These are phyloP conservation scores for Xylaria scruposa DNA, from an alignment of 495 filamentous ascomycete genomes.

Conservation along the genomic window DNA sequence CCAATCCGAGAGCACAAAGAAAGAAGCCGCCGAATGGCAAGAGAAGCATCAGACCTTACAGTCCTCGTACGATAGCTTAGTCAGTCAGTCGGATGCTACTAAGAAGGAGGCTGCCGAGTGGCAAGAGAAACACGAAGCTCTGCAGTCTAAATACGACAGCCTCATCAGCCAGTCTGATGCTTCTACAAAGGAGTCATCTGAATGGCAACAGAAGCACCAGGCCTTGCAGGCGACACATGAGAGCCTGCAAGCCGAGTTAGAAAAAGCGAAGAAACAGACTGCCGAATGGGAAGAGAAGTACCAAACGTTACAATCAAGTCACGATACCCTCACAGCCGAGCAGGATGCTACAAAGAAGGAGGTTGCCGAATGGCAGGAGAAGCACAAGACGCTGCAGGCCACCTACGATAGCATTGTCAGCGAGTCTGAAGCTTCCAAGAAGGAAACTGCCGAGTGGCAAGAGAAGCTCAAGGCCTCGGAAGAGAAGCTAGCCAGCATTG, in stretches of 20 bases:
- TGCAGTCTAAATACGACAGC: slow-evolving; percentile 22
- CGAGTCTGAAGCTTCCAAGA: slow-evolving; percentile 6
- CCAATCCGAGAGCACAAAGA: slow-evolving; percentile 8
- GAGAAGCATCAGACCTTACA: slow-evolving; percentile 24
- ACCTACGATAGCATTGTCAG: slow-evolving; percentile 4
- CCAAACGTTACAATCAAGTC: slow-evolving; percentile 6
- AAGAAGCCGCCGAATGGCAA: slow-evolving; percentile 23
- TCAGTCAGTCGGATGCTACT: slow-evolving; percentile 12
- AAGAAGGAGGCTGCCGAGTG: slow-evolving; percentile 21
- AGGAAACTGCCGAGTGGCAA: slow-evolving; percentile 14
- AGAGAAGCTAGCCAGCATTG: slow-evolving; percentile 14
- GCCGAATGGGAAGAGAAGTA: slow-evolving; percentile 26
- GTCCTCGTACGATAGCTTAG: slow-evolving; percentile 15
- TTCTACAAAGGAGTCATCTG: slow-evolving; percentile 16
- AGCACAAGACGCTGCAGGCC: slow-evolving; percentile 22
- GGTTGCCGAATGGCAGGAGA: slow-evolving; percentile 18
- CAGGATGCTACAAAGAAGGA: slow-evolving; percentile 24
- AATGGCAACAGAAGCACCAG: slow-evolving; percentile 24
- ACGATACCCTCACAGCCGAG: slow-evolving; percentile 15
- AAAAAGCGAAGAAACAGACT: slow-evolving; percentile 18
- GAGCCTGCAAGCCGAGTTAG: slow-evolving; percentile 14
- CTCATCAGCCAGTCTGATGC: slow-evolving; percentile 24
- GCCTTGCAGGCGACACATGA: slow-evolving; percentile 22
- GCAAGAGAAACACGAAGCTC: slow-evolving; percentile 18
- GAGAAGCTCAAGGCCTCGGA: slow-evolving; percentile 16